These are phyloP conservation scores for Paramecium caudatum DNA, from an alignment of 73 alveolate genomes.

Conservation along the genomic window DNA sequence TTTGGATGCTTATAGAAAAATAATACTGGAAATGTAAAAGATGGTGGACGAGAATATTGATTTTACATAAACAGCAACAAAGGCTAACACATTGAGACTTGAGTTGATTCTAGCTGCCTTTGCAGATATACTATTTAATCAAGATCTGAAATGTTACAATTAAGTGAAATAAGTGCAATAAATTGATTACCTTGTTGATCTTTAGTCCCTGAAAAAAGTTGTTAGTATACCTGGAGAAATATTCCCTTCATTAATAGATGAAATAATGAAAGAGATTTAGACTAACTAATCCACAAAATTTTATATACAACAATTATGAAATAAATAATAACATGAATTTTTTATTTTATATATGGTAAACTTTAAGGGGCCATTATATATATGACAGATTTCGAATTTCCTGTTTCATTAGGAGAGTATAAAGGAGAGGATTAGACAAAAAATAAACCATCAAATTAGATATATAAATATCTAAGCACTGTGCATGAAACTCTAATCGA, in stretches of 20 bases:
- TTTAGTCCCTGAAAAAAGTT: too few species aligned
- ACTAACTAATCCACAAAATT: too few species aligned
- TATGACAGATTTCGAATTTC: slow-evolving; percentile 53
- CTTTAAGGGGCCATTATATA: not conserved
- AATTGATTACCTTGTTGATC: too few species aligned
- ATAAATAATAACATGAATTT: slow-evolving; percentile 39
- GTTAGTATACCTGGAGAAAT: too few species aligned
- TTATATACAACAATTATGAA: too few species aligned
- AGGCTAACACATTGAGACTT: not conserved
- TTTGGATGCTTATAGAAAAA: not conserved
- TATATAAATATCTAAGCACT: not conserved
- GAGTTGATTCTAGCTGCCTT: not conserved
- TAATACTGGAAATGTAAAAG: not conserved
- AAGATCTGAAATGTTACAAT: not conserved
- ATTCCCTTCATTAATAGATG: too few species aligned
- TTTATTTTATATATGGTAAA: not conserved
- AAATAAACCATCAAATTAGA: not conserved
- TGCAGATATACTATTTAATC: slow-evolving; percentile 3
- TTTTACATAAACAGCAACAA: not conserved
- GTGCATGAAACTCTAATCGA: not conserved
- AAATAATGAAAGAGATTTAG: too few species aligned
- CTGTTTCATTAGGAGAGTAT: not conserved
- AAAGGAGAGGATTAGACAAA: slow-evolving; percentile 15
- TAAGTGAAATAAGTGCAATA: too few species aligned
- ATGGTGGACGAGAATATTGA: not conserved